Conservation (phyloP, 2,329 filamentous ascomycete genomes). For the Lojkania enalia region DNA sequence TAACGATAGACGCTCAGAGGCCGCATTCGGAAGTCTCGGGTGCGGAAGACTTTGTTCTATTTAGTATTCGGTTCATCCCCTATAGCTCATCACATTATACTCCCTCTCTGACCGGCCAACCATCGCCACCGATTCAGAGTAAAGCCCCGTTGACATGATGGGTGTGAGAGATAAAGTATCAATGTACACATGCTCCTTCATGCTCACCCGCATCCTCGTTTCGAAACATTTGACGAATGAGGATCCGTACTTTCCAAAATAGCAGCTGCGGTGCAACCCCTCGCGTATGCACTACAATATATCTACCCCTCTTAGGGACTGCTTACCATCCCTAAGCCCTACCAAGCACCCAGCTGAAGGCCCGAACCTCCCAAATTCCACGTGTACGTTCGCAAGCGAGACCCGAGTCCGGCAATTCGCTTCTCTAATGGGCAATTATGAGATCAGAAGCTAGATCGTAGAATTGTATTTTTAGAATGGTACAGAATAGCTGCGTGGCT, state of each 20-base stretch:
- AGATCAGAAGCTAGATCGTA: too few relatives aligned
- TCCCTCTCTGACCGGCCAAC: too few relatives aligned
- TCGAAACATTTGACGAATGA: constrained; percentile 36
- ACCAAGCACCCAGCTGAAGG: background rate
- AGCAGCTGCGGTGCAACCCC: constrained; percentile 13
- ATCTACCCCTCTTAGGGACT: background rate
- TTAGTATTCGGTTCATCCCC: too few relatives aligned
- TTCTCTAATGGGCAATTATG: background rate
- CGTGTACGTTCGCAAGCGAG: too few relatives aligned
- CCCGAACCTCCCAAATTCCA: background rate
- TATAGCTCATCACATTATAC: too few relatives aligned
- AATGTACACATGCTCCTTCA: constrained; percentile 1
- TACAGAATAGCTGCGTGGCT: too few relatives aligned
- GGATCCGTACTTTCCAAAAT: constrained; percentile 1
- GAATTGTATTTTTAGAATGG: too few relatives aligned
- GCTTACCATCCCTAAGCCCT: background rate
- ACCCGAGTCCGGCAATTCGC: constrained; percentile 1
- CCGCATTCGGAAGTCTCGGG: too few relatives aligned
- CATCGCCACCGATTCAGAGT: too few relatives aligned
- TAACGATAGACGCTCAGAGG: too few relatives aligned
- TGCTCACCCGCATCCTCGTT: constrained; percentile 24
- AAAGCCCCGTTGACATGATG: too few relatives aligned
- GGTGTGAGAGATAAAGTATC: background rate
- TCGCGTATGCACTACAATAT: constrained; percentile 23
- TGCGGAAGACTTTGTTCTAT: too few relatives aligned